phyloP scores from a whole-genome alignment of 2,329 filamentous ascomycete species.

The Venturia carpophila region DNA sequence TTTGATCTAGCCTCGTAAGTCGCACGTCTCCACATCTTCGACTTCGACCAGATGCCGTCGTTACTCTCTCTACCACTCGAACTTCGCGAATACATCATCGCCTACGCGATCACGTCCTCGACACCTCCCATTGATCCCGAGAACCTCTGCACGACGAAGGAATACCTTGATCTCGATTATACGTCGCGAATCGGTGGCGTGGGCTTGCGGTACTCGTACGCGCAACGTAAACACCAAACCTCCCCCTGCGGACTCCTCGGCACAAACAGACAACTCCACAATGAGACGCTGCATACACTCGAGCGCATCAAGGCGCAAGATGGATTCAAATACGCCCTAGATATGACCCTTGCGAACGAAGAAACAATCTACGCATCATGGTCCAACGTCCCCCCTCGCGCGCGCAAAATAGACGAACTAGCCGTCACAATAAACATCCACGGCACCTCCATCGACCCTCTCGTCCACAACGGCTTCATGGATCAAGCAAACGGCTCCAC shows the following conservation, averaged over 20 bases:
- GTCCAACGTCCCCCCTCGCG: conserved; percentile 5
- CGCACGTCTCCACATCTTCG: not conserved
- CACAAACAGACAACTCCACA: conserved; percentile 2
- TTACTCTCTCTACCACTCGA: conserved; percentile 7
- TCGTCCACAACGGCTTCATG: conserved; percentile 9
- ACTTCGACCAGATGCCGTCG: not conserved
- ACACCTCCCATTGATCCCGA: conserved; percentile 1
- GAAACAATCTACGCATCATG: conserved; percentile 5
- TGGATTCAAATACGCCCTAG: conserved; percentile 7
- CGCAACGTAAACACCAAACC: conserved; percentile 10
- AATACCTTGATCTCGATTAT: conserved; percentile 12
- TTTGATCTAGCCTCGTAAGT: not conserved
- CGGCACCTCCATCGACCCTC: not conserved
- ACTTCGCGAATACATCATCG: conserved; percentile 13
- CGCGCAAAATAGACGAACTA: not conserved
- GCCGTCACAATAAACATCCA: conserved; percentile 3
- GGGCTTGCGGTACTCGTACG: conserved; percentile 9
- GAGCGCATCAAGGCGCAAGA: conserved; percentile 10
- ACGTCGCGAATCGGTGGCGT: conserved; percentile 1
- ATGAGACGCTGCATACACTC: conserved; percentile 5
- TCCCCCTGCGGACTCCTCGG: not conserved
- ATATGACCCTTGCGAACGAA: conserved; percentile 6
- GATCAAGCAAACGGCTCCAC: not conserved
- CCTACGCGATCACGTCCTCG: not conserved
- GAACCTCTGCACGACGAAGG: not conserved